Conservation (phyloP, 805 yeast genomes). For the Lachancea quebecensis region DNA sequence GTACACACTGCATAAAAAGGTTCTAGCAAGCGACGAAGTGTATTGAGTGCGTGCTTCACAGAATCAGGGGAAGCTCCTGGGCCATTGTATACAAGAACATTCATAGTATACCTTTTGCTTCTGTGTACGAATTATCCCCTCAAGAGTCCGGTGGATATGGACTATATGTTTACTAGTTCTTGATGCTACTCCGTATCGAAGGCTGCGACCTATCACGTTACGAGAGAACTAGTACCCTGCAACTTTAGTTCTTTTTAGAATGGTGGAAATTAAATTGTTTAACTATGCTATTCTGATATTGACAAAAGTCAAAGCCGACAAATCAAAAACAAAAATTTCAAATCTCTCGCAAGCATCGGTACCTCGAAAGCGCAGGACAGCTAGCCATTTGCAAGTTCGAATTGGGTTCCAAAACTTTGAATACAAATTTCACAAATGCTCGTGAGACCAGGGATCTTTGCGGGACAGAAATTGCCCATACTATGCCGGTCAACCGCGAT, state of each 20-base stretch:
- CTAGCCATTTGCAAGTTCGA: not conserved
- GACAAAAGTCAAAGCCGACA: no score
- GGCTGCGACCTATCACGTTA: not conserved
- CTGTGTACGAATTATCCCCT: not conserved
- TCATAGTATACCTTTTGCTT: slow-evolving; percentile 38
- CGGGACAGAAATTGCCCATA: not conserved
- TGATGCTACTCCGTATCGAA: not conserved
- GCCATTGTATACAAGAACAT: slow-evolving; percentile 62
- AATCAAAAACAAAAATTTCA: no score
- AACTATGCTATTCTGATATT: no score
- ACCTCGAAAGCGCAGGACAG: no score
- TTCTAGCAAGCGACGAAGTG: slow-evolving; percentile 65
- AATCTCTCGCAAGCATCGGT: no score
- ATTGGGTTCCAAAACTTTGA: not conserved
- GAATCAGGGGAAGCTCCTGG: slow-evolving; percentile 86
- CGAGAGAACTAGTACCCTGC: not conserved
- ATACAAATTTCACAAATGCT: not conserved
- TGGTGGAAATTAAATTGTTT: no score
- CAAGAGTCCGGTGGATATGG: no score
- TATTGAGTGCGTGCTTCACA: slow-evolving; percentile 74
- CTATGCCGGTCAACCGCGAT: not conserved
- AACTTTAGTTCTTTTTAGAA: no score
- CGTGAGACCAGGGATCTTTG: not conserved
- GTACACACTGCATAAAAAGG: slow-evolving; percentile 84
- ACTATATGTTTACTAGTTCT: no score